Evolutionary conservation across 345 rosid genomes (phyloP).

Genomic region (Excoecaria agallocha): DNA sequence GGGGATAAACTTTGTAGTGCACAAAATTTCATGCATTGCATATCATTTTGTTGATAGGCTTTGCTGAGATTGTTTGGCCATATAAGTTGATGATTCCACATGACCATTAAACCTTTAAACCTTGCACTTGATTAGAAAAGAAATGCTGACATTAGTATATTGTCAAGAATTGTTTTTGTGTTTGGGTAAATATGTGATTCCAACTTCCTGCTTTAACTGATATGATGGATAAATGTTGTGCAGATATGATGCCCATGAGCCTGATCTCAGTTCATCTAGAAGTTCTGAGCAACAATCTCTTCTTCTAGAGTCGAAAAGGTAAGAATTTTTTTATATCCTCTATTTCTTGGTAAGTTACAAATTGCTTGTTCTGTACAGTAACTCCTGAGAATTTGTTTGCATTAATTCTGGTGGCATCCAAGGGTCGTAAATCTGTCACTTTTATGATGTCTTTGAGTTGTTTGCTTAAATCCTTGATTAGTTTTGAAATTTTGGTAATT

Average conservation of each 20-base stretch:
- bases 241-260: conserved; percentile 55
- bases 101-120: neutral
- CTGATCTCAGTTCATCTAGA: conserved; percentile 46
- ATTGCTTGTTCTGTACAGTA: neutral
- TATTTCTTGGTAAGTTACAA: neutral
- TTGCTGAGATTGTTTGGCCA: neutral
- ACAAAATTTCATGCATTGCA: neutral
- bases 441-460: neutral
- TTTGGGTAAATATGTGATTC: conserved; percentile 7
- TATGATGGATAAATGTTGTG: conserved; percentile 5
- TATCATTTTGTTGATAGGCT: neutral
- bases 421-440: neutral
- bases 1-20: no score
- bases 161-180: conserved; percentile 4
- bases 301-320: conserved; percentile 63
- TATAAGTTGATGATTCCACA: neutral
- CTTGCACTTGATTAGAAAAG: neutral
- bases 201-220: conserved; percentile 15
- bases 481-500: neutral
- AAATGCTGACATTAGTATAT: neutral
- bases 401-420: neutral
- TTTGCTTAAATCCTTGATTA: neutral
- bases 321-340: conserved; percentile 4
- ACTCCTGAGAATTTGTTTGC: neutral
- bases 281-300: conserved; percentile 45